Conservation (phyloP, 257 asterid genomes). For the Avicennia marina region DNA sequence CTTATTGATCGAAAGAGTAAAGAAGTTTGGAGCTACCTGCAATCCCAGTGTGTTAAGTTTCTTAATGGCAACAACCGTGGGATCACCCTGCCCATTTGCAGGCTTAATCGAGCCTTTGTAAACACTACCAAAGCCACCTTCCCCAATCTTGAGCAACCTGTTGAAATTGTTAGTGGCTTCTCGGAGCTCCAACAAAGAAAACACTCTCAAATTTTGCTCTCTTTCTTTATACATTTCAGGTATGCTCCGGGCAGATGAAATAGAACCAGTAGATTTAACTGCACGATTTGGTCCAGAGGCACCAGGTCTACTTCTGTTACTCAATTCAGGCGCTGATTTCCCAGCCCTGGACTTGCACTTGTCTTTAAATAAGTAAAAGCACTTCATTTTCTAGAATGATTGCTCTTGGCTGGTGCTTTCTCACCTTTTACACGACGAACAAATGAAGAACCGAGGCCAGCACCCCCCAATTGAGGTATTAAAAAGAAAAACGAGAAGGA, state of each 20-base stretch:
- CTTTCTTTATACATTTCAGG: constrained; percentile 70
- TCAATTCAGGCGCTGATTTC: constrained; percentile 61
- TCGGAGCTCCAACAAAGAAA: constrained; percentile 57
- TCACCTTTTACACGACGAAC: too few relatives aligned
- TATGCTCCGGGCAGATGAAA: too few relatives aligned
- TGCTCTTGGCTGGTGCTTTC: too few relatives aligned
- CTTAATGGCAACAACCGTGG: constrained; percentile 70
- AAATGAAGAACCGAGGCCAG: too few relatives aligned
- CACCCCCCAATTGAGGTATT: too few relatives aligned
- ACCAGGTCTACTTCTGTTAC: constrained; percentile 20
- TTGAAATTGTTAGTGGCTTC: constrained; percentile 71
- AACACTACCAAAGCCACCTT: constrained; percentile 93
- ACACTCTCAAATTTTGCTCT: constrained; percentile 50
- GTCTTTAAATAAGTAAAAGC: constrained; percentile 49
- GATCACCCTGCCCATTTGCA: constrained; percentile 30
- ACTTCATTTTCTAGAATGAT: too few relatives aligned
- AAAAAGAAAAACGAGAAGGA: too few relatives aligned
- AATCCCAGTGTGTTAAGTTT: constrained; percentile 67
- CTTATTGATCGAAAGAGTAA: too few relatives aligned
- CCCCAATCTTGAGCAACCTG: constrained; percentile 70
- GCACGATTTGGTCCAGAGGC: too few relatives aligned
- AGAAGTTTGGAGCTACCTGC: constrained; percentile 49
- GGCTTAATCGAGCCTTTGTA: constrained; percentile 61
- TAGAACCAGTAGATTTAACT: constrained; percentile 61
- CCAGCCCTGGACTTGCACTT: constrained; percentile 38